These are phyloP conservation scores for Auricularia cornea DNA, from an alignment of 768 basidiomycete species.

Conservation along the genomic window DNA sequence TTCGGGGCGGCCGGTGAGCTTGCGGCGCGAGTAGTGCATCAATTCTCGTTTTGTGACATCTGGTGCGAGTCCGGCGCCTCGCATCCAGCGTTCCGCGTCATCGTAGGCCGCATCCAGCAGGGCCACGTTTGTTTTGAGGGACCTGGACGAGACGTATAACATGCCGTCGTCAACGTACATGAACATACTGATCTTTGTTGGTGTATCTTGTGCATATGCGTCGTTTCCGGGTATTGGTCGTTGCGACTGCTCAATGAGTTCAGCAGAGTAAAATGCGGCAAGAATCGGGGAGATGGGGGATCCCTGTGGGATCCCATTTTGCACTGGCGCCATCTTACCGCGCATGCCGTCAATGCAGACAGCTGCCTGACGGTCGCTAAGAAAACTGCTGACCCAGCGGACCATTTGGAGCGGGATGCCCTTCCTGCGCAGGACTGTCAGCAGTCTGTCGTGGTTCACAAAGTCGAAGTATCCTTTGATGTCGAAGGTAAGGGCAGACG, in stretches of 20 bases:
- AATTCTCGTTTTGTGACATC: conserved; percentile 4
- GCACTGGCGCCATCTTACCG: conserved; percentile 19
- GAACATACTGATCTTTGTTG: conserved; percentile 9
- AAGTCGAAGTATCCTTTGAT: conserved; percentile 17
- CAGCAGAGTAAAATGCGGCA: conserved; percentile 8
- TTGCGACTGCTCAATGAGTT: conserved; percentile 1
- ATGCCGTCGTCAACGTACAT: conserved; percentile 28
- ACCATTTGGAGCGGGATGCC: conserved; percentile 7
- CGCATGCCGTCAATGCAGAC: conserved; percentile 13
- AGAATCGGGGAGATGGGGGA: conserved; percentile 16
- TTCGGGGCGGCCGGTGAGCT: neutral
- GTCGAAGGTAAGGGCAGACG: conserved; percentile 13
- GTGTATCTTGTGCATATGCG: conserved; percentile 3
- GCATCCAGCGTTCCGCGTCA: no score
- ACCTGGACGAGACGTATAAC: conserved; percentile 2
- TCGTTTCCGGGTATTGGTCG: neutral
- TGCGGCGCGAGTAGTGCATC: conserved; percentile 2
- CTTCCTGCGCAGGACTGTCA: conserved; percentile 2
- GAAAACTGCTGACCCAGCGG: conserved; percentile 9
- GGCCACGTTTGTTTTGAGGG: neutral
- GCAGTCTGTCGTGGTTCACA: conserved; percentile 13
- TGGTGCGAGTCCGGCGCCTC: conserved; percentile 3
- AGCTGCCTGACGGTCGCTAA: conserved; percentile 6
- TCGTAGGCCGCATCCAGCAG: neutral
- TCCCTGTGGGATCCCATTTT: conserved; percentile 28